A percentile compares a stretch with the other conserved stretches of the same genome.
phyloP scores from a whole-genome alignment of 306 rosid genomes.

The Nissolia schottii region DNA sequence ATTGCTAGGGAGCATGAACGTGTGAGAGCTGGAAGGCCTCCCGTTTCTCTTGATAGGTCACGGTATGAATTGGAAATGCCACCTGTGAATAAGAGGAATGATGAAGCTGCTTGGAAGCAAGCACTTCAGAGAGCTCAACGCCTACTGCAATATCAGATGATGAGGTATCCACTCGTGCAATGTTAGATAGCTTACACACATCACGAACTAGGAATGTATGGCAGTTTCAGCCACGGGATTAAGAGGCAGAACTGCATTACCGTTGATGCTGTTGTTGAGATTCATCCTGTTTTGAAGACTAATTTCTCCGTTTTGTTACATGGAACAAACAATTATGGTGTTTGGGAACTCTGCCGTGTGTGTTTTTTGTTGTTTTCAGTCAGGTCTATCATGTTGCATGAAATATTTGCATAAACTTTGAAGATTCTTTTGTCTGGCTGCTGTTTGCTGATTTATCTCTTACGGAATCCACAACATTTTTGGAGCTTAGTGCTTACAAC shows the following conservation, averaged over 20 bases:
- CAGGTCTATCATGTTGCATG: neutral
- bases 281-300: neutral
- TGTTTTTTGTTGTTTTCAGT: neutral
- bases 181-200: neutral
- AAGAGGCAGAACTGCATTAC: neutral
- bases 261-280: neutral
- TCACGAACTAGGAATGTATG: neutral
- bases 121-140: slow-evolving; percentile 77
- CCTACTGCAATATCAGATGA: slow-evolving; percentile 57
- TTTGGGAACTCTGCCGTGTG: neutral
- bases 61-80: slow-evolving; percentile 69
- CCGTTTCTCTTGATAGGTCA: slow-evolving; percentile 61
- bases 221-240: neutral
- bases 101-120: slow-evolving; percentile 86
- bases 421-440: neutral
- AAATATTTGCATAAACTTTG: neutral
- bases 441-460: neutral
- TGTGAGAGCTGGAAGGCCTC: slow-evolving; percentile 88
- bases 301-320: neutral
- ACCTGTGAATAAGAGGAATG: slow-evolving; percentile 50
- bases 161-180: slow-evolving; percentile 38
- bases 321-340: neutral
- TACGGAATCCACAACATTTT: neutral
- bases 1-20: slow-evolving; percentile 90
- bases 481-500: neutral